Conservation (phyloP, 768 basidiomycete species). For the Panaeolus cyanescens region DNA sequence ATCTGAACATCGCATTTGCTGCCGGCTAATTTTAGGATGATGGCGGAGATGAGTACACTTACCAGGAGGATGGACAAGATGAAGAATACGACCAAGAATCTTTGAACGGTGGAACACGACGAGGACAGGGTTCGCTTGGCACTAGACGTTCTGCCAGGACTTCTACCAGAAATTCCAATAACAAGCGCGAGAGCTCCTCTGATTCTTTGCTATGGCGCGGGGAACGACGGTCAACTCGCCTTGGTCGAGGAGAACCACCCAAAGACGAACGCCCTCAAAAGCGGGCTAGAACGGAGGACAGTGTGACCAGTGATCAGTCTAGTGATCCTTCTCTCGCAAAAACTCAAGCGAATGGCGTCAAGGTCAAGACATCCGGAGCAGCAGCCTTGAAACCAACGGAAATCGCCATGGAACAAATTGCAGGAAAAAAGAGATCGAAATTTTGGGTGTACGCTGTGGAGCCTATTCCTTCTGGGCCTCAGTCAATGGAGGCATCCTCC, state of each 20-base stretch:
- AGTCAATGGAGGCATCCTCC: slow-evolving; percentile 8
- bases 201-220: slow-evolving; percentile 70
- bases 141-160: slow-evolving; percentile 45
- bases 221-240: slow-evolving; percentile 70
- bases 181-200: slow-evolving; percentile 53
- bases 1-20: slow-evolving; percentile 20
- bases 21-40: slow-evolving; percentile 50
- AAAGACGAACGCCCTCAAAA: slow-evolving; percentile 59
- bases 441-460: slow-evolving; percentile 91
- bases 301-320: slow-evolving; percentile 59
- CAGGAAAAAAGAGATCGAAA: slow-evolving; percentile 83
- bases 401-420: slow-evolving; percentile 71
- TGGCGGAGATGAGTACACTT: slow-evolving; percentile 62
- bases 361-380: slow-evolving; percentile 56
- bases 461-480: slow-evolving; percentile 44
- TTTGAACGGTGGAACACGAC: slow-evolving; percentile 51
- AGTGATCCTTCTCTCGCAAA: slow-evolving; percentile 38
- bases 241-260: slow-evolving; percentile 59
- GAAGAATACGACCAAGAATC: slow-evolving; percentile 62
- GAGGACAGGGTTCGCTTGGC: slow-evolving; percentile 39
- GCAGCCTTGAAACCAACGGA: slow-evolving; percentile 73
- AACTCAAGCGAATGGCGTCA: slow-evolving; percentile 36
- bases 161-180: slow-evolving; percentile 57
- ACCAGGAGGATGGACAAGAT: slow-evolving; percentile 67
- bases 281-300: slow-evolving; percentile 79